Evolutionary conservation across 495 filamentous ascomycete genomes (phyloP), one percentile per base, ranked within the genome.

Genomic region (Melanomma pulvis-pyrius): DNA sequence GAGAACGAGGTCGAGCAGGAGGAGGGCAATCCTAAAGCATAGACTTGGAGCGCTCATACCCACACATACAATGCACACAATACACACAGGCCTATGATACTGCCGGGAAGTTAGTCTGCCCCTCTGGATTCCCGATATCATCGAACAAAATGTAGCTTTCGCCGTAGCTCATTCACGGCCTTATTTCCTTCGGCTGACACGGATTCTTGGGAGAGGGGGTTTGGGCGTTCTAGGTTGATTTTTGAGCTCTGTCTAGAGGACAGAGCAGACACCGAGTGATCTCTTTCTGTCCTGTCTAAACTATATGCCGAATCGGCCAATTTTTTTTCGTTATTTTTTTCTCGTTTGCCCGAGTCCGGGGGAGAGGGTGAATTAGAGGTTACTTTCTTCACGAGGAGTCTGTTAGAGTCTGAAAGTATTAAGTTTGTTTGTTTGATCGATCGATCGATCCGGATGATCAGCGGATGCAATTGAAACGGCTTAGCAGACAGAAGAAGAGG

Each of bases 1-100:
- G 85, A 85, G n/a, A 64, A 48, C 29, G 66, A 69, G 53, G 32
- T n/a, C 21, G 41, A 50, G 22, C 24, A 64, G 41, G 13, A 58
- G 17, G 32, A 59, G 9, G 25, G 22, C 11, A 24, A 6, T 9
- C 21, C 19, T 9, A 57, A 57, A 30, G 53, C 53, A 57, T 57
- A 57, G 53, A 30, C 24, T 50, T 2, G 46, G 6, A 36, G 32
- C 13, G 6, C n/a, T n/a, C n/a, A n/a, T n/a, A n/a, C n/a, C n/a
- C n/a, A n/a, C n/a, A n/a, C n/a, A n/a, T n/a, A n/a, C n/a, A n/a
- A 36, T 36, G 6, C 32, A 13, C 13, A 36, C 32, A 36, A 36
- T 36, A 36, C 32, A 36, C 32, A 36, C 32, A 36, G 32, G 13
- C 13, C 32, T 36, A 13, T 36, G 32, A 36, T 36, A 36, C 46